Evolutionary conservation across 169 alveolate species (phyloP), one percentile per base, ranked within the genome.

Genomic region (Cryptosporidium ubiquitum): DNA sequence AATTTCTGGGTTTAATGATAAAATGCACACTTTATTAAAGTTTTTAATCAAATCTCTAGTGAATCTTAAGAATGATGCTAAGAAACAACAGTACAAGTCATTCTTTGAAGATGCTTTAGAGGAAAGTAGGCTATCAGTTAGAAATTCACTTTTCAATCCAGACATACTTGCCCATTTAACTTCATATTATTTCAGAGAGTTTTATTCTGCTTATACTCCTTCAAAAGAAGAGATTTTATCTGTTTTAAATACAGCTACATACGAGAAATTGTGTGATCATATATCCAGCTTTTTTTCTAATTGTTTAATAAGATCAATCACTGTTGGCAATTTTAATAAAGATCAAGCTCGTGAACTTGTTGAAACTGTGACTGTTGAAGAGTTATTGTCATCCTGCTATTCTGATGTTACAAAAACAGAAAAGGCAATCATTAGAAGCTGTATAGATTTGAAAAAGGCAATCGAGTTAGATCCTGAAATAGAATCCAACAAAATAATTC

Each of bases 101-200:
- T 73, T 73, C 55, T 73, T 73, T 55, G 68, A 73, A n/a, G 71
- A 73, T 52, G 71, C 85, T 26, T 26, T 73, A 12, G 85, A 73
- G 37, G 85, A 73, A 35, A 33, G 70, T 5, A 73, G 51, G 31
- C 12, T 35, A 18, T 37, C 33, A 23, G 70, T 57, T 6, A 58
- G 52, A 20, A 73, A 73, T 39, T 73, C 85, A 31, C 55, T 73
- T 12, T 73, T 35, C n/a, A 73, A 58, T 73, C 85, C 85, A 73
- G 69, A 58, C 37, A 73, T 52, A 33, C 33, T 73, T 18, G 85
- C 69, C 23, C 85, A 73, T 16, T 39, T 73, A 31, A 73, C 85
- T 23, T 40, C 47, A 16, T 73, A 73, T 52, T 33, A 73, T 58
- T 58, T 73, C 29, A 73, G 37, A 39, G 85, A 73, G 39, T 73